Evolutionary conservation across 495 filamentous ascomycete species (phyloP), one percentile per base, ranked within the genome.

Genomic region (Daldinia loculata): DNA sequence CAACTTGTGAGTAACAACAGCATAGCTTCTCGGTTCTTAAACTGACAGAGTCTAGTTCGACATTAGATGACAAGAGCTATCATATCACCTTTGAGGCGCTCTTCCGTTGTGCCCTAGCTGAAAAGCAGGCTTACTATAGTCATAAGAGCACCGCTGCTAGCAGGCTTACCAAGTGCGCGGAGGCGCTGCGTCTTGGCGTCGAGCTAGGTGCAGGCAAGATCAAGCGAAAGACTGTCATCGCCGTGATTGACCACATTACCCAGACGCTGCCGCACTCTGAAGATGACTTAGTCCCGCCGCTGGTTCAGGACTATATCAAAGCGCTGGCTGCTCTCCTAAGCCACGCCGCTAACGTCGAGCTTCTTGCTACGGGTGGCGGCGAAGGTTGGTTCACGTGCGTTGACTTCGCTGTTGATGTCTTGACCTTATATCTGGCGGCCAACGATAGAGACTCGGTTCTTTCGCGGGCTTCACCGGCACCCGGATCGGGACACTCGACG

Each of bases 71-170:
- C 75, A 92, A 91, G 70, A 87, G 85, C 17, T 97, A 91, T 73
- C 92, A 96, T 73, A 86, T 85, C 53, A 89, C 98, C 29, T 93
- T 90, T 67, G 93, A 98, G 74, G 86, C 88, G 0, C 80, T 99
- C 15, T 98, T 98, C 74, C 82, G 84, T 39, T 89, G 87, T 67
- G 80, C 88, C 7, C 82, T 89, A 19, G 74, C 81, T 11, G 93
- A 98, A 64, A 91, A 89, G 74, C 82, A 89, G 27, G 66, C 80
- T 24, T 92, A 89, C 72, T 84, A 88, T 56, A 72, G 72, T 39
- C 82, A 83, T 62, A 84, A 87, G 38, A 88, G 84, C 77, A 66
- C 74, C 77, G 82, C 86, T 43, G 77, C 81, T 29, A 78, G 82
- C 12, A 87, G 92, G 30, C 85, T 99, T 14, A 86, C 87, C 63